A percentile compares a stretch with the other conserved stretches of the same genome.
phyloP scores from a whole-genome alignment of 192 early-diverging fungal species.

The Nowakowskiella sp. region DNA sequence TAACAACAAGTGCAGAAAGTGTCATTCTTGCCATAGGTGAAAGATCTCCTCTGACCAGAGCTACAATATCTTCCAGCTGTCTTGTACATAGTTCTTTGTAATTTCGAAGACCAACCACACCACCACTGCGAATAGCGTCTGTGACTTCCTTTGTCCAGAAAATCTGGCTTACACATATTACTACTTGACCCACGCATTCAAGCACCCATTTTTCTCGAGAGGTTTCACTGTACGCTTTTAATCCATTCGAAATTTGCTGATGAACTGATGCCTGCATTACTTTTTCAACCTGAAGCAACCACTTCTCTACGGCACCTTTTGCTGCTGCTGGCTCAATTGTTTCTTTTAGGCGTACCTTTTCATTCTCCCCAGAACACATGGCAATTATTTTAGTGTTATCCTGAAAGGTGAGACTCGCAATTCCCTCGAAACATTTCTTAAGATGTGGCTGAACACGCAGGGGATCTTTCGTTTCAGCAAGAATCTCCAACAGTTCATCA shows the following conservation, averaged over 20 bases:
- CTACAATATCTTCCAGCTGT: conserved; percentile 46
- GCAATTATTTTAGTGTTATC: conserved; percentile 51
- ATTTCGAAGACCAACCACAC: conserved; percentile 27
- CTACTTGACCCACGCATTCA: conserved; percentile 51
- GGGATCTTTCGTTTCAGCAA: conserved; percentile 55
- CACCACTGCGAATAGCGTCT: conserved; percentile 35
- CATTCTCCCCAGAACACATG: conserved; percentile 55
- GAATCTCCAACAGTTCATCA: conserved; percentile 52
- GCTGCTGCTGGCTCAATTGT: conserved; percentile 54
- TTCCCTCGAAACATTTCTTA: conserved; percentile 57
- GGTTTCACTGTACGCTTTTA: conserved; percentile 46
- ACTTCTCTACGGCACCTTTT: conserved; percentile 53
- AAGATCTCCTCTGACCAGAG: conserved; percentile 49
- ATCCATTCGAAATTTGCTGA: conserved; percentile 40
- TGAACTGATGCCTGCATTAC: conserved; percentile 52
- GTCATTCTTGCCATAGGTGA: conserved; percentile 50
- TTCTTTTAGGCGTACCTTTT: conserved; percentile 48
- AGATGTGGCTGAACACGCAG: conserved; percentile 51
- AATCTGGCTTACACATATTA: conserved; percentile 53
- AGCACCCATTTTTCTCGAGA: conserved; percentile 48
- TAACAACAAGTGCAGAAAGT: conserved; percentile 49
- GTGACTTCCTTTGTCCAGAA: conserved; percentile 55
- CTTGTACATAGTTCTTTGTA: conserved; percentile 41
- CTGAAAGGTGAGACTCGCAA: conserved; percentile 47
- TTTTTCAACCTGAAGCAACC: conserved; percentile 53